Base-by-base conservation (phyloP, 129 eudicot genomes). In the Lactuca sativa region DNA sequence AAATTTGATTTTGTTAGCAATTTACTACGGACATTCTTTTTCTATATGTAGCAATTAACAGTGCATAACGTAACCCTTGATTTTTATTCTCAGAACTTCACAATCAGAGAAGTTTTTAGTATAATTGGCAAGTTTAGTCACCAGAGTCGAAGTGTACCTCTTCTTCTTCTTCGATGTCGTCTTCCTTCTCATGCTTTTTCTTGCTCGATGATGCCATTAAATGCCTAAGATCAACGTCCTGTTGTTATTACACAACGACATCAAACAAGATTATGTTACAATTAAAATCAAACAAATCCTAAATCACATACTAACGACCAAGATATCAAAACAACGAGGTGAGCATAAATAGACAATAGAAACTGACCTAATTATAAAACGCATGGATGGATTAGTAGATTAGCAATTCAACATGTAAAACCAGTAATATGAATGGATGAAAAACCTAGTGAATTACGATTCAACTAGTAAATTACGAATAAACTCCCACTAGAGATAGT, bases 121-220 rank as follows among this genome's bases (percentile, higher is more conserved):
- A 70, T 15, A 44, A 31, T 10, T 44, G 75, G 36, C 77, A 30
- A 62, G 12, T 49, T 17, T 51, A 44, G 41, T 55, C 40, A 53
- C 62, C 51, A 44, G 57, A 14, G 40, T 69, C 40, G 4, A 55
- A 37, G 17, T 40, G 48, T 38, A 62, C 31, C 56, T 54, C 77
- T 76, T 72, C 72, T 38, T 83, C 83, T 65, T 70, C 87, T n/a
- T 62, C 70, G 8, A 52, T 71, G 9, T 79, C 84, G 5, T 76
- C 80, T 62, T 75, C 80, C 33, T 55, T 58, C 41, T 56, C 67
- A 66, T 32, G 53, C 61, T 43, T 40, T 68, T 67, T 66, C 70
- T 73, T 83, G 66, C 84, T 68, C 60, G 82, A 75, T 44, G 87
- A 80, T 47, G 88, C 82, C 88, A 83, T 83, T 9, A 34, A 11